These are phyloP conservation scores for Crithidia expoeki DNA, from an alignment of 208 protist species.

Conservation along the genomic window DNA sequence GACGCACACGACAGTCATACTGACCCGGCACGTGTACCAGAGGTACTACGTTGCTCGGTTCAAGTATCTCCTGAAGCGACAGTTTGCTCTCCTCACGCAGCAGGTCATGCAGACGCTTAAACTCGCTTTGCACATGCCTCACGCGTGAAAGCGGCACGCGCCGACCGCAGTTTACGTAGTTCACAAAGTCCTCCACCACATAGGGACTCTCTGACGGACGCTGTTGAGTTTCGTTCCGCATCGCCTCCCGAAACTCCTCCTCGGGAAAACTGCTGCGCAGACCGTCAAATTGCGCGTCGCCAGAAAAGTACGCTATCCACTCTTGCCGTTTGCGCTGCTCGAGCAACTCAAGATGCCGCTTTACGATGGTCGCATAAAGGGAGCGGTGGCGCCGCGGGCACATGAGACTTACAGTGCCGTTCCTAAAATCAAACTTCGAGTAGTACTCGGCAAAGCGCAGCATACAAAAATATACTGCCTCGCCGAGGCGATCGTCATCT, in stretches of 20 bases:
- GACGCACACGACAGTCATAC: conserved; percentile 58
- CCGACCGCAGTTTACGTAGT: conserved; percentile 88
- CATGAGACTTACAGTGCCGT: conserved; percentile 86
- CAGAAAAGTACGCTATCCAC: conserved; percentile 61
- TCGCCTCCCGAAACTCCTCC: conserved; percentile 55
- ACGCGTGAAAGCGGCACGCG: conserved; percentile 55
- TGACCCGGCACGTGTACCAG: conserved; percentile 44
- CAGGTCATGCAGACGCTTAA: conserved; percentile 54
- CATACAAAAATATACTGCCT: conserved; percentile 86
- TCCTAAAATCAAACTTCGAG: conserved; percentile 76
- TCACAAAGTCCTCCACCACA: conserved; percentile 91
- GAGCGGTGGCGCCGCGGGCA: conserved; percentile 78
- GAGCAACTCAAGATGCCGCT: conserved; percentile 57
- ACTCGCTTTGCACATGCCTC: conserved; percentile 59
- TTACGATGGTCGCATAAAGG: conserved; percentile 68
- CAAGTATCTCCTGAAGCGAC: conserved; percentile 50
- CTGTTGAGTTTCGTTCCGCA: conserved; percentile 69
- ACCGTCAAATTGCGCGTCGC: neutral
- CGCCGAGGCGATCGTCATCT: conserved; percentile 85
- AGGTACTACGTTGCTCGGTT: conserved; percentile 55
- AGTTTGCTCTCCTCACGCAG: conserved; percentile 56
- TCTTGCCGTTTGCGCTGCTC: conserved; percentile 49
- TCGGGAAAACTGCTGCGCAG: conserved; percentile 41
- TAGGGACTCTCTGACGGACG: conserved; percentile 59
- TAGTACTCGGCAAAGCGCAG: conserved; percentile 90